These are phyloP conservation scores for Rhizomucor pusillus DNA, from an alignment of 371 early-diverging fungal genomes.

Conservation along the genomic window DNA sequence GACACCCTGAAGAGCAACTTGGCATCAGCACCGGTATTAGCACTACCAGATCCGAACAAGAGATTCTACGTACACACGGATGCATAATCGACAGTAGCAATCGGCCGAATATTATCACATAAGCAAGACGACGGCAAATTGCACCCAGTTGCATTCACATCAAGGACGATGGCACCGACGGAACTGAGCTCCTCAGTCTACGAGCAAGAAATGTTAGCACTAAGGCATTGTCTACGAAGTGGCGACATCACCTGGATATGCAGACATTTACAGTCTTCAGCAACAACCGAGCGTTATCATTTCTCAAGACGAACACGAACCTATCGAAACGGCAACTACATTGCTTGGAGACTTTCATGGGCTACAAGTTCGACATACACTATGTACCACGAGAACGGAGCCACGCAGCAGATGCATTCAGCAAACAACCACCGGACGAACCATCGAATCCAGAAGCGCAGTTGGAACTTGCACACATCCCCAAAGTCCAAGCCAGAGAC, in stretches of 20 bases:
- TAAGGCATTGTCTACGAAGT: too few species aligned
- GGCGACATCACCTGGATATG: background rate
- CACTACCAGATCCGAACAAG: background rate
- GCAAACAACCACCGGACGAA: too few species aligned
- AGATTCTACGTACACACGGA: background rate
- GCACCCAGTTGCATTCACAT: constrained; percentile 5
- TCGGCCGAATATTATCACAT: constrained; percentile 15
- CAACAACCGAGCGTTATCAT: background rate
- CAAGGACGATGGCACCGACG: background rate
- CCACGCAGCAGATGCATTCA: too few species aligned
- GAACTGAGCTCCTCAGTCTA: background rate
- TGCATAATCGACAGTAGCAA: constrained; percentile 1
- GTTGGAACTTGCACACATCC: too few species aligned
- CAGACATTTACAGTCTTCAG: background rate
- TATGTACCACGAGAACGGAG: constrained; percentile 1
- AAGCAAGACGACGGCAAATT: background rate
- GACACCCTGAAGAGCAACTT: constrained; percentile 1
- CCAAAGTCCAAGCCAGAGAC: too few species aligned
- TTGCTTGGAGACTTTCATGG: background rate
- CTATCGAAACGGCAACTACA: background rate
- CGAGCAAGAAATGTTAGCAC: too few species aligned
- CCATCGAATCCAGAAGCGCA: too few species aligned
- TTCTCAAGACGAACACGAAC: background rate
- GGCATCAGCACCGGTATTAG: constrained; percentile 4
- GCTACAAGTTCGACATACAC: background rate